Evolutionary conservation across 2,329 filamentous ascomycete species (phyloP).

Genomic region (Diplodia corticola): DNA sequence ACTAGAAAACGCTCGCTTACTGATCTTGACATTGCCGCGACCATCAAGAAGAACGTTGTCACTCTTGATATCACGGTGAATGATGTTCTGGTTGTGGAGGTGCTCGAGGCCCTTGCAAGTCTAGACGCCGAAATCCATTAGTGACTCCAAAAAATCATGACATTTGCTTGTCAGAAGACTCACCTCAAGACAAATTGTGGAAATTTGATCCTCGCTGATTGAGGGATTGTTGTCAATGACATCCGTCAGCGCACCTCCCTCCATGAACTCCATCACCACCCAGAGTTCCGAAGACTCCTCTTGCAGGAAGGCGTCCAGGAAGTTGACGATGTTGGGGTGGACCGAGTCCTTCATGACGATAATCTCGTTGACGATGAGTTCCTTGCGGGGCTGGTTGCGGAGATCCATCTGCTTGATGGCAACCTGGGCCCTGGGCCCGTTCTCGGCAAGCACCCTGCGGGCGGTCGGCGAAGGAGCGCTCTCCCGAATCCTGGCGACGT

Average conservation of each 20-base stretch:
- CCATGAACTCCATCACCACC: constrained; percentile 99
- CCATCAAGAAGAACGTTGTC: constrained; percentile 96
- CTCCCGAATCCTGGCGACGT: constrained; percentile 94
- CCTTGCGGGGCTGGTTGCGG: constrained; percentile 93
- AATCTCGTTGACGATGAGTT: constrained; percentile 98
- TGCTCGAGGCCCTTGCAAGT: constrained; percentile 95
- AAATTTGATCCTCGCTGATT: constrained; percentile 95
- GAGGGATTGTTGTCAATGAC: constrained; percentile 96
- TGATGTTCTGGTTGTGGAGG: constrained; percentile 93
- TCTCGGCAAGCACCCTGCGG: constrained; percentile 72
- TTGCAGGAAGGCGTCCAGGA: constrained; percentile 92
- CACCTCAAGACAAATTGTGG: constrained; percentile 95
- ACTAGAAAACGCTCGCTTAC: constrained; percentile 55
- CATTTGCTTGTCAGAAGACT: constrained; percentile 33
- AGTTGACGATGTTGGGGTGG: constrained; percentile 98
- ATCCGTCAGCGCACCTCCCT: constrained; percentile 94
- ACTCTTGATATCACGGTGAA: constrained; percentile 98
- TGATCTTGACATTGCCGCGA: constrained; percentile 95
- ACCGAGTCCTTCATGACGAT: constrained; percentile 99
- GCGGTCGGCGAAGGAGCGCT: constrained; percentile 79
- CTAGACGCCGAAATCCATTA: constrained; percentile 47
- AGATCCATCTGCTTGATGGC: constrained; percentile 99
- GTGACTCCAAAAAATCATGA: background rate
- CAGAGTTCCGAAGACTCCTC: constrained; percentile 95
- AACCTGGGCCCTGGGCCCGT: constrained; percentile 82